phyloP scores from a whole-genome alignment of 208 protist species.

The Zelonia costaricensis region DNA sequence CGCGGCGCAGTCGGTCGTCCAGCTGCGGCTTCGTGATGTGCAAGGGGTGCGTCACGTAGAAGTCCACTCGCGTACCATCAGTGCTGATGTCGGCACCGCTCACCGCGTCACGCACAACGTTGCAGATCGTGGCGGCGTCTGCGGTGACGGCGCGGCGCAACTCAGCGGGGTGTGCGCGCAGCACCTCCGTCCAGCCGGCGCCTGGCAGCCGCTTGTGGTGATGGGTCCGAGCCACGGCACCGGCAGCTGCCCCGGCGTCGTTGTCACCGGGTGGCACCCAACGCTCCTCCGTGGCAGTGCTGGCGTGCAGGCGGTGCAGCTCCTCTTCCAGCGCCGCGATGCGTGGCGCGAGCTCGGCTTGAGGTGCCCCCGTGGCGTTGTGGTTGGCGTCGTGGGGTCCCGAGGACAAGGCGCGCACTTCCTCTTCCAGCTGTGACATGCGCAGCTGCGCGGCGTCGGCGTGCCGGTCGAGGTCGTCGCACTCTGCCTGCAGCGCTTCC shows the following conservation, averaged over 20 bases:
- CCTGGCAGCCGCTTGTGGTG: conserved; percentile 6
- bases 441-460: neutral
- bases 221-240: neutral
- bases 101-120: neutral
- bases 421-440: neutral
- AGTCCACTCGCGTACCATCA: neutral
- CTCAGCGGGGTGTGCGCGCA: conserved; percentile 2
- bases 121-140: conserved; percentile 2
- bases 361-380: too few species aligned
- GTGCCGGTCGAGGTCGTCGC: conserved; percentile 1
- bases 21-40: neutral
- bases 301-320: neutral
- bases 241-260: neutral
- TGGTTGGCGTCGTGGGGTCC: neutral
- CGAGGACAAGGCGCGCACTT: neutral
- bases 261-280: neutral
- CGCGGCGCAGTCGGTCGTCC: neutral
- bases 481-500: conserved; percentile 19
- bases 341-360: too few species aligned
- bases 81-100: neutral
- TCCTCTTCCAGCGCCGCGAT: neutral
- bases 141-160: neutral
- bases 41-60: conserved; percentile 1
- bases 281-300: neutral
- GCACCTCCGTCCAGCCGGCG: neutral